Evolutionary conservation across 225 moss, liverwort and hornwort genomes (phyloP), one percentile per base, ranked within the genome.

Genomic region (Physcomitrium patens): DNA sequence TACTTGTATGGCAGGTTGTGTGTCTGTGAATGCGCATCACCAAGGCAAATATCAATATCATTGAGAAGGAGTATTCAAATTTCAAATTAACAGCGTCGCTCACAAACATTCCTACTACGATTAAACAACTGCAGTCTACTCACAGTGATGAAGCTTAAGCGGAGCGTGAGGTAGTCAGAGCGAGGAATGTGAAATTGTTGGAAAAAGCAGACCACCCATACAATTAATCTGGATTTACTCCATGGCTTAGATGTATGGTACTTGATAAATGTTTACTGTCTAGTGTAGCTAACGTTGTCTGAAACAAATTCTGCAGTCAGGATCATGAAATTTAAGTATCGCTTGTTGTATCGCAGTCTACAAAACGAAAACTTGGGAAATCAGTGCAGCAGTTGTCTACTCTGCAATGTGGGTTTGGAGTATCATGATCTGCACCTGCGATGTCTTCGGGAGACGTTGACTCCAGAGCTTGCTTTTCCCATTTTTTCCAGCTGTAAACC

Each of bases 401-500:
- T 24, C 27, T 12, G 24, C 1, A 12, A 15, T 28, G 28, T 60
- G 3, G 26, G 11, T 15, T 8, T 5, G 3, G 12, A 10, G 8
- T 7, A 10, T 11, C 43, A 44, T 24, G 47, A 75, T 24, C 13
- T 12, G 44, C 20, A 77, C 81, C 69, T 63, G 73, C 81, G 55
- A 81, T 77, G 24, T 20, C 62, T 23, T 77, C 43, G 5, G 55
- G 60, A 68, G 73, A 27, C 10, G 57, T 48, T 57, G 62, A 65
- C 16, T 56, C 9, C 0, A 80, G 86, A 4, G 84, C 84, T 77
- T 83, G 78, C 3, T 7, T 23, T 63, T 89, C 87, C 87, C 89
- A 89, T n/a, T 7, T 56, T 70, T 66, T 84, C 93, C 91, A 91
- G 3, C 51, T 63, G 1, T 74, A 54, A 68, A 93, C 87, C 84